Evolutionary conservation across 306 rosid species (phyloP), one percentile per base, ranked within the genome.

Genomic region (Cucumis cinereus): DNA sequence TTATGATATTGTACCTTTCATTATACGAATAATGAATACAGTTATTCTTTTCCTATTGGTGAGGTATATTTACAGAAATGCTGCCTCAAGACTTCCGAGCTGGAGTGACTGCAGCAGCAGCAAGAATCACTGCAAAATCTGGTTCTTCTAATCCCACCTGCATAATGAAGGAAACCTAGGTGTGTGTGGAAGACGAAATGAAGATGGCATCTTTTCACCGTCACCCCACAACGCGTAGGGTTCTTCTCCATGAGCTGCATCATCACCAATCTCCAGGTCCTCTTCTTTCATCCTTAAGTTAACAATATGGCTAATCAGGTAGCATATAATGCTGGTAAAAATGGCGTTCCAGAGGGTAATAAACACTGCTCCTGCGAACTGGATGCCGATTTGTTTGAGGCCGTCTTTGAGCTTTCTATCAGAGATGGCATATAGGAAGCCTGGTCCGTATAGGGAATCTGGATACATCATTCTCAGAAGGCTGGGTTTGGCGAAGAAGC

Each of bases 191-290:
- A 81, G 76, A 35, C 83, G 78, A 66, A 80, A 81, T 17, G 87
- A 33, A 10, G 80, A 24, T 0, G 81, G 30, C 78, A 61, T 67
- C 47, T 68, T 83, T 75, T 86, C 92, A 8, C 97, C 94, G n/a
- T 91, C 91, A 6, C 90, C 97, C 97, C 97, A 91, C 60, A 91
- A 77, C 0, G 91, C 92, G 8, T 86, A 88, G 10, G 89, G 91
- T 79, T 89, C 95, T 81, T 91, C 95, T 12, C 95, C 95, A 16
- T 89, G 97, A 53, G 60, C 90, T 5, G 91, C 95, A 77, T 88
- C 95, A 11, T 89, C 97, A 54, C 95, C 91, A 43, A 85, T 74
- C 74, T 85, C 88, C 57, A 89, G 90, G 6, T 88, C 92, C 57
- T 89, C 91, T 67, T 91, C 92, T 12, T 81, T 77, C 97, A 89